These are phyloP conservation scores for Zalerion maritima DNA, from an alignment of 495 filamentous ascomycete species.

Conservation along the genomic window DNA sequence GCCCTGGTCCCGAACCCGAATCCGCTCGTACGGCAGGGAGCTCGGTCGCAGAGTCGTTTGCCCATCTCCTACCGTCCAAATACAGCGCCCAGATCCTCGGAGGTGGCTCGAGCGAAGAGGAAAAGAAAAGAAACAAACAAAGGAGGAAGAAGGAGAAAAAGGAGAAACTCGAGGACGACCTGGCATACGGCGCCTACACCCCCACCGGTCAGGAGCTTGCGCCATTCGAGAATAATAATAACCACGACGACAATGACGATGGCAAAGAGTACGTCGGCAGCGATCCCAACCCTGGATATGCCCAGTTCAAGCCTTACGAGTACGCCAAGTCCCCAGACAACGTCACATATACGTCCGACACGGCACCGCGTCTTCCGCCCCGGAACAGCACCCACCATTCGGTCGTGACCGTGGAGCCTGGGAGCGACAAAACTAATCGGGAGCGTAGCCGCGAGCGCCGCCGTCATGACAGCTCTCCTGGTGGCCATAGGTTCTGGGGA, in stretches of 20 bases:
- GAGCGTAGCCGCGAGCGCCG: conserved; percentile 8
- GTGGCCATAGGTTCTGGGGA: conserved; percentile 5
- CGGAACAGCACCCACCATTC: no score
- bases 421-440: no score
- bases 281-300: conserved; percentile 36
- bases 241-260: conserved; percentile 13
- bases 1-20: no score
- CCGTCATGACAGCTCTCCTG: no score
- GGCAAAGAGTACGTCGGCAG: conserved; percentile 10
- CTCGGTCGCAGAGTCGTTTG: no score
- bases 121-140: conserved; percentile 6
- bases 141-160: conserved; percentile 7
- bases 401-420: conserved; percentile 24
- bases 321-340: conserved; percentile 33
- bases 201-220: conserved; percentile 11
- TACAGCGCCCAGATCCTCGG: no score
- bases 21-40: no score
- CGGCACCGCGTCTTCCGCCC: conserved; percentile 9
- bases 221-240: conserved; percentile 13
- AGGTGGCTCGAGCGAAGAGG: no score
- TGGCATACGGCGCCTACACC: conserved; percentile 25
- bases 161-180: conserved; percentile 27
- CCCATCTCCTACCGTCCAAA: no score
- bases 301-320: conserved; percentile 31
- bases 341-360: conserved; percentile 30